Conservation (phyloP, 768 basidiomycete species). For the Boletus sp. region DNA sequence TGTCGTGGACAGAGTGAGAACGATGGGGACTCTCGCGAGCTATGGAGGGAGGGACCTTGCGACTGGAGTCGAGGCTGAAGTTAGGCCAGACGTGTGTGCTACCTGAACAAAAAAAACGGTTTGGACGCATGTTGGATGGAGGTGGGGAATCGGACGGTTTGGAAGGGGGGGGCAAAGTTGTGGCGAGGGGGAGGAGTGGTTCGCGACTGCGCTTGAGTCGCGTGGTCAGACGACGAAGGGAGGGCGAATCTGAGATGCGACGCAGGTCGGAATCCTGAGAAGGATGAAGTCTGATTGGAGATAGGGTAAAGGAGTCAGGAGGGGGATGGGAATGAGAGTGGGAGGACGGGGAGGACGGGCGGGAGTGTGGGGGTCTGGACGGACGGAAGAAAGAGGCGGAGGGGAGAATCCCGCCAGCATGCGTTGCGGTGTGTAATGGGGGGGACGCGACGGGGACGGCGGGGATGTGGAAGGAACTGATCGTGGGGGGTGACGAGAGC, state of each 20-base stretch:
- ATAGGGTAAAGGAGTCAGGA: conserved; percentile 39
- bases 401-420: conserved; percentile 73
- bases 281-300: conserved; percentile 35
- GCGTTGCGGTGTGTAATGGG: conserved; percentile 62
- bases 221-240: conserved; percentile 32
- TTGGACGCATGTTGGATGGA: neutral
- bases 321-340: conserved; percentile 26
- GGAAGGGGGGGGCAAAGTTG: neutral
- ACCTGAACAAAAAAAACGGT: conserved; percentile 31
- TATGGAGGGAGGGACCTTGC: conserved; percentile 22
- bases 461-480: conserved; percentile 25
- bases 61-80: conserved; percentile 49
- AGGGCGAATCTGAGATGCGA: conserved; percentile 22
- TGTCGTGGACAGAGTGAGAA: conserved; percentile 13
- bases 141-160: neutral
- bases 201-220: conserved; percentile 67
- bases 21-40: conserved; percentile 1
- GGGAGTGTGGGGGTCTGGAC: conserved; percentile 54
- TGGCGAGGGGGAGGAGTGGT: conserved; percentile 57
- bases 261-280: conserved; percentile 42
- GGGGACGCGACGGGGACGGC: conserved; percentile 12
- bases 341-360: conserved; percentile 34
- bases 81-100: conserved; percentile 58
- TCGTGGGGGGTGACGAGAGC: conserved; percentile 27
- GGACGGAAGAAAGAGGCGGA: conserved; percentile 78